Percentiles rank a stretch among this genome's conserved stretches.
These are phyloP conservation scores for Saksenaea oblongispora DNA, from an alignment of 371 early-diverging fungal genomes.

Conservation along the genomic window DNA sequence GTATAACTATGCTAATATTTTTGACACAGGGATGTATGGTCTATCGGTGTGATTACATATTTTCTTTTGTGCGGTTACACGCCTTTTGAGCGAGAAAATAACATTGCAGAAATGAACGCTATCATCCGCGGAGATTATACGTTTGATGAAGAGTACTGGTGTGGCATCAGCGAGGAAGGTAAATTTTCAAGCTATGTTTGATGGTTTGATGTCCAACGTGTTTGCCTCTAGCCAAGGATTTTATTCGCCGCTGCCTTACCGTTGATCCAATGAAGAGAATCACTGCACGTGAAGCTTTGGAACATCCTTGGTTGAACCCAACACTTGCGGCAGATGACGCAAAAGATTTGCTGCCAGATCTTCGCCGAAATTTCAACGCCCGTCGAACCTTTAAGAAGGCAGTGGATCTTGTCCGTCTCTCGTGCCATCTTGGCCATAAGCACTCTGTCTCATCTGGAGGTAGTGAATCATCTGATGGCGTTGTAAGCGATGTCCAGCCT, in stretches of 20 bases:
- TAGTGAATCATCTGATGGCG: not conserved
- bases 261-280: constrained; percentile 74
- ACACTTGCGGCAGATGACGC: constrained; percentile 26
- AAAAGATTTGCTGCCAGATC: constrained; percentile 70
- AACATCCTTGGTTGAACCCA: constrained; percentile 71
- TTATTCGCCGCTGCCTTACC: constrained; percentile 74
- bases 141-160: constrained; percentile 86
- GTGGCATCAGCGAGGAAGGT: constrained; percentile 44
- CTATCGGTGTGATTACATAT: constrained; percentile 90
- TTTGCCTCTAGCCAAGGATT: constrained; percentile 73
- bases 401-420: constrained; percentile 57
- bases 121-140: constrained; percentile 75
- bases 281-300: constrained; percentile 75
- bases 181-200: not conserved
- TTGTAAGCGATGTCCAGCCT: constrained; percentile 33
- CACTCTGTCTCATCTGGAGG: constrained; percentile 31
- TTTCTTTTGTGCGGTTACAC: constrained; percentile 87
- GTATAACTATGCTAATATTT: constrained; percentile 18
- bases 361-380: constrained; percentile 84
- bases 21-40: constrained; percentile 84
- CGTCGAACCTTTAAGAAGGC: constrained; percentile 76
- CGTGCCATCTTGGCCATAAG: constrained; percentile 45
- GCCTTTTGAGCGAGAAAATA: constrained; percentile 83
- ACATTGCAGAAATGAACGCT: constrained; percentile 64
- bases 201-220: not conserved